These are phyloP conservation scores for Paracorniculantispora psalliotae DNA, from an alignment of 2,329 filamentous ascomycete species.

Conservation along the genomic window DNA sequence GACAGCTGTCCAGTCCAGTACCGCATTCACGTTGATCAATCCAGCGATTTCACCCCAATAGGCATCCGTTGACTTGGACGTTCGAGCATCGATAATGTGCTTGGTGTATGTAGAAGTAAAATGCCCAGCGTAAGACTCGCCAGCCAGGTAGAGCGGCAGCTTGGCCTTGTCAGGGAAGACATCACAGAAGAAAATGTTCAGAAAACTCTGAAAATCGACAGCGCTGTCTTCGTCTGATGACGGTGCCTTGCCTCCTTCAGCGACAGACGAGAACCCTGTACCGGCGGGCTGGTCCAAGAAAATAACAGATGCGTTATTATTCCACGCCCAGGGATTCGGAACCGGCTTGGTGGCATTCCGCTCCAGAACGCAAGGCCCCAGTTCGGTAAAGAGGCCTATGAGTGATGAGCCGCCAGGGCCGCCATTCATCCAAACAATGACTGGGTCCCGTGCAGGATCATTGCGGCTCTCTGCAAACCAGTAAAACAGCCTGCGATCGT, in stretches of 20 bases:
- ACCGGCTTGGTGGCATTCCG: conserved; percentile 13
- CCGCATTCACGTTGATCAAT: conserved; percentile 14
- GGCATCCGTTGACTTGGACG: conserved; percentile 2
- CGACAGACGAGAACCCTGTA: conserved; percentile 47
- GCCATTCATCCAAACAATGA: conserved; percentile 83
- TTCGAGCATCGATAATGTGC: conserved; percentile 15
- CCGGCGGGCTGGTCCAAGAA: conserved; percentile 49
- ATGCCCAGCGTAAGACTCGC: conserved; percentile 70
- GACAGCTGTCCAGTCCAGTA: conserved; percentile 12
- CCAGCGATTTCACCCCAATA: conserved; percentile 15
- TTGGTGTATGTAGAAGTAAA: conserved; percentile 7
- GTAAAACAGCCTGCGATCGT: conserved; percentile 10
- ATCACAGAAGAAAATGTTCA: conserved; percentile 39
- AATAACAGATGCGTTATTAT: conserved; percentile 28
- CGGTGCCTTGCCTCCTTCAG: conserved; percentile 23
- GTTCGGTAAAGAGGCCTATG: conserved; percentile 11
- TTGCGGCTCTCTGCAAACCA: conserved; percentile 94
- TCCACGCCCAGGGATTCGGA: conserved; percentile 18
- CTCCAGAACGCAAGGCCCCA: conserved; percentile 17
- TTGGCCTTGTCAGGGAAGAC: conserved; percentile 36
- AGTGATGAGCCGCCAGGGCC: conserved; percentile 83
- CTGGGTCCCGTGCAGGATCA: conserved; percentile 84
- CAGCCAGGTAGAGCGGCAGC: conserved; percentile 38
- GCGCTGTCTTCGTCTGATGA: conserved; percentile 37
- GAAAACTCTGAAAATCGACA: conserved; percentile 42